Percentiles rank a stretch among this genome's conserved stretches.
These are phyloP conservation scores for Acanthamoeba rhysodes DNA, from an alignment of 208 protist species.

Conservation along the genomic window DNA sequence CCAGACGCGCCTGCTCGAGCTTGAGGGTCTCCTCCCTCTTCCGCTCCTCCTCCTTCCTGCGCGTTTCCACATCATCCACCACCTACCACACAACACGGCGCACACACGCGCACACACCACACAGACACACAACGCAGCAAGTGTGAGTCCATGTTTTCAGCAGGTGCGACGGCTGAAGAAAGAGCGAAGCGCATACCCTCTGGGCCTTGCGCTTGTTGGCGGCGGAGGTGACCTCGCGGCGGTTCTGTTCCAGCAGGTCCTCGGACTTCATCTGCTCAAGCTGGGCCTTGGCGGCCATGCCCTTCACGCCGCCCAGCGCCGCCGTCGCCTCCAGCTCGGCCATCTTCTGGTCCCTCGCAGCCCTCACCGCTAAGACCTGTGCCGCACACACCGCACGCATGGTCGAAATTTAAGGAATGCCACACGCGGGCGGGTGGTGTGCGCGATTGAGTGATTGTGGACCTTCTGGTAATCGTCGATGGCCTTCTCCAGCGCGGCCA, in stretches of 20 bases:
- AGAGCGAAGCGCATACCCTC: background rate
- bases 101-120: background rate
- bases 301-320: slow-evolving; percentile 40
- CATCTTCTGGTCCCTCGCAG: slow-evolving; percentile 38
- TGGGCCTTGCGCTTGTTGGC: slow-evolving; percentile 62
- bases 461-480: slow-evolving; percentile 60
- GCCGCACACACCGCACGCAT: background rate
- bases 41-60: slow-evolving; percentile 55
- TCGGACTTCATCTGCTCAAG: slow-evolving; percentile 66
- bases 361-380: background rate
- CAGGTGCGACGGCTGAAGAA: no score
- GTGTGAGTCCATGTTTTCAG: no score
- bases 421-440: no score
- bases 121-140: background rate
- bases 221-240: slow-evolving; percentile 37
- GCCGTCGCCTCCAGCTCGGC: slow-evolving; percentile 47
- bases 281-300: slow-evolving; percentile 61
- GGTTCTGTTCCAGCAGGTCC: slow-evolving; percentile 52
- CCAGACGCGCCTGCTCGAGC: slow-evolving; percentile 32
- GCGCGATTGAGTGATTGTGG: background rate
- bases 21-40: slow-evolving; percentile 31
- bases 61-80: background rate
- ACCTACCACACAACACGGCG: background rate
- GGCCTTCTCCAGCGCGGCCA: slow-evolving; percentile 53
- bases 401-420: no score